Conservation (phyloP, 352 stramenopile species). For the Phytophthora constricta region DNA sequence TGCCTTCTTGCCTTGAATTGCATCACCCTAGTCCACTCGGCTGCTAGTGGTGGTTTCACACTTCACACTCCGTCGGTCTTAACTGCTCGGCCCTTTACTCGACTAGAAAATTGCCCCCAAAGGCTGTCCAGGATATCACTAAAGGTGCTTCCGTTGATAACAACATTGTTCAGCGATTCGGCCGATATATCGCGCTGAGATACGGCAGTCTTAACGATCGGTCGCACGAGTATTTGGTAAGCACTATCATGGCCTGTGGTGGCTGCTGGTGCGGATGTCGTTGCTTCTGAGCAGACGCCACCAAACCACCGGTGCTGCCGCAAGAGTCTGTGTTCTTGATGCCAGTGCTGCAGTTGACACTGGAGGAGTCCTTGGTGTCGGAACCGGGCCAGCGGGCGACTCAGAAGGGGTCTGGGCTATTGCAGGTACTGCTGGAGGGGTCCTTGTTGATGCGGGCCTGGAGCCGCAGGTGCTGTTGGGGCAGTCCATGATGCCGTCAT, state of each 20-base stretch:
- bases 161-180: slow-evolving; percentile 7
- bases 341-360: too few species aligned
- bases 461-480: too few species aligned
- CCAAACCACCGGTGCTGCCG: neutral
- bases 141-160: slow-evolving; percentile 7
- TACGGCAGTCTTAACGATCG: slow-evolving; percentile 25
- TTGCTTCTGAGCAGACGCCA: neutral
- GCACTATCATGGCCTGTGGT: neutral
- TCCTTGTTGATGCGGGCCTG: too few species aligned
- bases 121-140: slow-evolving; percentile 8
- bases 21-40: slow-evolving; percentile 17
- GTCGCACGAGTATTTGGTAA: slow-evolving; percentile 16
- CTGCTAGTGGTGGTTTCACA: neutral
- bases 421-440: too few species aligned
- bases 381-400: too few species aligned
- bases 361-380: too few species aligned
- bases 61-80: slow-evolving; percentile 12
- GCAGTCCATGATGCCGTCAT: too few species aligned
- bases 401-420: too few species aligned
- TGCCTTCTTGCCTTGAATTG: slow-evolving; percentile 24
- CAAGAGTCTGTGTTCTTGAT: too few species aligned
- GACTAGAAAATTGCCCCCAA: slow-evolving; percentile 4
- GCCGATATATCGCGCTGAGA: slow-evolving; percentile 17
- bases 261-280: neutral
- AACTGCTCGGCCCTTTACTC: slow-evolving; percentile 6